A percentile compares a stretch with the other conserved stretches of the same genome.
These are phyloP conservation scores for Neurospora sp. DNA, from an alignment of 495 filamentous ascomycete genomes.

Conservation along the genomic window DNA sequence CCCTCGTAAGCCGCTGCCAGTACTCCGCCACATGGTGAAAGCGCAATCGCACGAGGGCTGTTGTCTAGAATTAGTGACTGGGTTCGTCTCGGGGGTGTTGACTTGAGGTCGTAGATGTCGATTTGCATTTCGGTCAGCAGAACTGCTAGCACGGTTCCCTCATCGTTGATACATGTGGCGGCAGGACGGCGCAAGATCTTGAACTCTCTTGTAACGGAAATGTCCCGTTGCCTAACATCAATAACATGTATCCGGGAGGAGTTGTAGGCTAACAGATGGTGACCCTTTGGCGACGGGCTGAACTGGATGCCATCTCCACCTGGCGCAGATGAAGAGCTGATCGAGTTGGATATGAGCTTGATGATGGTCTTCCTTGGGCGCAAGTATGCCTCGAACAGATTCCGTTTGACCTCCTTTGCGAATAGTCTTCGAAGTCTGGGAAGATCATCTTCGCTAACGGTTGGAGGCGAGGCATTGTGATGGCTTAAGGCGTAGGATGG, in stretches of 20 bases:
- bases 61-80: conserved; percentile 67
- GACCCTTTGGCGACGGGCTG: conserved; percentile 62
- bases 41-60: conserved; percentile 61
- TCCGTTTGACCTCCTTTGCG: conserved; percentile 59
- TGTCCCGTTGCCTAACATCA: conserved; percentile 45
- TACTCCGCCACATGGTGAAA: conserved; percentile 73
- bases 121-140: conserved; percentile 71
- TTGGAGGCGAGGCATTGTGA: conserved; percentile 29
- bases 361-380: conserved; percentile 60
- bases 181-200: conserved; percentile 70
- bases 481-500: conserved; percentile 51
- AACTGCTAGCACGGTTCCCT: conserved; percentile 68
- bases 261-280: conserved; percentile 66
- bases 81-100: conserved; percentile 51
- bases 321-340: conserved; percentile 72
- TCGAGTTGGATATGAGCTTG: conserved; percentile 71
- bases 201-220: conserved; percentile 63
- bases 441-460: conserved; percentile 43
- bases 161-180: conserved; percentile 68
- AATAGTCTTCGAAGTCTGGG: conserved; percentile 56
- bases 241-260: conserved; percentile 82
- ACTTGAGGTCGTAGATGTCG: conserved; percentile 64
- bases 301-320: conserved; percentile 83
- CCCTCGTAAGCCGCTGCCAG: conserved; percentile 80
- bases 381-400: conserved; percentile 70